Percentiles rank a stretch among this genome's conserved stretches.
phyloP scores from a whole-genome alignment of 495 filamentous ascomycete genomes.

The Cercophora newfieldiana region DNA sequence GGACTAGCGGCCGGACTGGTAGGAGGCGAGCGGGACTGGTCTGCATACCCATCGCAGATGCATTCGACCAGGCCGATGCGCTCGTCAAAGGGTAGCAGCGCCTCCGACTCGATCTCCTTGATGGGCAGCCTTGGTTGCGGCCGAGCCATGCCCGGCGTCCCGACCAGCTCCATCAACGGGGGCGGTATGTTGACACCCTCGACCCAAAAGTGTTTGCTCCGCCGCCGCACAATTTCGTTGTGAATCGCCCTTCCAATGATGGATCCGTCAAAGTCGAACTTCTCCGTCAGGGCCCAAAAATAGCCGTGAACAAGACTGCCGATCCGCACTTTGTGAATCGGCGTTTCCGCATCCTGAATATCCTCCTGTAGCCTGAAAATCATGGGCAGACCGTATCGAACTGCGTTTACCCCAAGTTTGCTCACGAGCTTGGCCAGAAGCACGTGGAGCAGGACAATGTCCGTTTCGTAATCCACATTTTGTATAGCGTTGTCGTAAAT shows the following conservation, averaged over 20 bases:
- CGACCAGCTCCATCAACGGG: constrained; percentile 51
- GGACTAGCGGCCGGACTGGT: constrained; percentile 71
- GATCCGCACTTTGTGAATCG: constrained; percentile 66
- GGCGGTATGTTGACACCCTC: constrained; percentile 68
- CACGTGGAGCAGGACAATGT: constrained; percentile 73
- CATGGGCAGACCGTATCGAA: constrained; percentile 80
- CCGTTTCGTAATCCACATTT: constrained; percentile 64
- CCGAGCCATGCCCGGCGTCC: constrained; percentile 48
- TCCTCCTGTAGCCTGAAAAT: constrained; percentile 84
- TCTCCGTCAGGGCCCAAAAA: constrained; percentile 73
- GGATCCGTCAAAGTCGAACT: constrained; percentile 72
- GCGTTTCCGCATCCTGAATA: constrained; percentile 63
- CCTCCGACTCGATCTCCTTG: constrained; percentile 56
- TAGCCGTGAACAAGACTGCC: constrained; percentile 87
- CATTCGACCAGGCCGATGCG: constrained; percentile 65
- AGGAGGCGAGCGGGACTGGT: constrained; percentile 57
- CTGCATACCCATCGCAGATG: constrained; percentile 68
- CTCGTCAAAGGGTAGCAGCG: constrained; percentile 66
- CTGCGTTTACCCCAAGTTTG: constrained; percentile 81
- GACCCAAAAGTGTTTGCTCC: constrained; percentile 73
- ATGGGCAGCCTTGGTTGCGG: constrained; percentile 49
- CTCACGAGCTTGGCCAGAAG: constrained; percentile 70
- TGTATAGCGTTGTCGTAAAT: constrained; percentile 83
- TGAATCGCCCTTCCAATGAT: constrained; percentile 66
- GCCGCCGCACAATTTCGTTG: constrained; percentile 72